A percentile compares a stretch with the other conserved stretches of the same genome.
phyloP scores from a whole-genome alignment of 306 rosid genomes.

The Quercus cerris region DNA sequence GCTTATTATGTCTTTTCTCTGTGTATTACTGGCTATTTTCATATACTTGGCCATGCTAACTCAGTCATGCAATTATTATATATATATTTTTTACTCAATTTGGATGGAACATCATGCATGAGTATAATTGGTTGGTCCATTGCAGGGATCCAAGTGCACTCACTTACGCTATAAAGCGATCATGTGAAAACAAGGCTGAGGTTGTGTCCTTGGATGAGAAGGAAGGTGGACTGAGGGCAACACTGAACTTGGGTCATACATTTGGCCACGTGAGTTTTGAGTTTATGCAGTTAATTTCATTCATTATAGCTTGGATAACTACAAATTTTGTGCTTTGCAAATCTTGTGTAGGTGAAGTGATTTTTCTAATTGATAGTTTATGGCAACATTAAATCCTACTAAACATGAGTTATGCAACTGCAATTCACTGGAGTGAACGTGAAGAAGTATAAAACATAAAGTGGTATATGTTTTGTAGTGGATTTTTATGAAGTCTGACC shows the following conservation, averaged over 20 bases:
- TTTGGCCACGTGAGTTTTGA: constrained; percentile 82
- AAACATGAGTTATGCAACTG: not conserved
- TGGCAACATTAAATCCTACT: not conserved
- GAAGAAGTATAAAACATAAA: no score
- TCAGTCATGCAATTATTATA: not conserved
- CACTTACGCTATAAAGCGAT: constrained; percentile 89
- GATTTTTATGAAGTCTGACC: no score
- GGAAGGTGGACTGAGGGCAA: constrained; percentile 96
- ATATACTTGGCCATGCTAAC: not conserved
- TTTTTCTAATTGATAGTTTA: not conserved
- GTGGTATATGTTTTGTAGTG: no score
- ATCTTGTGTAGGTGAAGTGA: not conserved
- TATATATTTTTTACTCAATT: not conserved
- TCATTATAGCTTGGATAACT: constrained; percentile 14
- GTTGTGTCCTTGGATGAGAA: constrained; percentile 92
- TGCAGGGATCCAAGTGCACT: constrained; percentile 79
- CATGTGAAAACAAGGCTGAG: constrained; percentile 95
- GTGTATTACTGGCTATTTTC: not conserved
- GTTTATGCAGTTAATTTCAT: constrained; percentile 16
- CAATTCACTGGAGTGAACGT: no score
- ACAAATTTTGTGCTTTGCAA: not conserved
- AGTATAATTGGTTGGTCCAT: constrained; percentile 15
- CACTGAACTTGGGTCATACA: constrained; percentile 94
- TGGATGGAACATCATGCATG: not conserved
- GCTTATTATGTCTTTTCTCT: constrained; percentile 5